phyloP scores from a whole-genome alignment of 495 filamentous ascomycete genomes.

The Aspergillus bridgeri region DNA sequence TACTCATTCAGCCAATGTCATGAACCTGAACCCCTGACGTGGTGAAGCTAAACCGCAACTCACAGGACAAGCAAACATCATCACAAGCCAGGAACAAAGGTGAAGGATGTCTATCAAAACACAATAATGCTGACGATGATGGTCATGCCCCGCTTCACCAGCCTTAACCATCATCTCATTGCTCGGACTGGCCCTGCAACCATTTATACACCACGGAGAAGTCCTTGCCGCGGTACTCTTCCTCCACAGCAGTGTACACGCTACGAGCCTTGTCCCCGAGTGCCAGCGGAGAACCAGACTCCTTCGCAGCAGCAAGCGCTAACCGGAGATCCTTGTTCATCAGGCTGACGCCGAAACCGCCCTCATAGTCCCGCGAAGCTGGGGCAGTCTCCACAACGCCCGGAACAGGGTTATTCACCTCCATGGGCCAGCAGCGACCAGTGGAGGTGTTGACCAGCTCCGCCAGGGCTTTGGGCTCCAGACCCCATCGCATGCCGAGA shows the following conservation, averaged over 20 bases:
- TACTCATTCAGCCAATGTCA: neutral
- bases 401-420: slow-evolving; percentile 88
- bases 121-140: neutral
- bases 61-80: neutral
- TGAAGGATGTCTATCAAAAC: neutral
- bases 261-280: slow-evolving; percentile 60
- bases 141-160: neutral
- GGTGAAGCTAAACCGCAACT: neutral
- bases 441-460: slow-evolving; percentile 82
- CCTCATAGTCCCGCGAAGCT: slow-evolving; percentile 68
- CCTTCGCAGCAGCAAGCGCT: slow-evolving; percentile 67
- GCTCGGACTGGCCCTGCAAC: slow-evolving; percentile 45
- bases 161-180: neutral
- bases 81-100: neutral
- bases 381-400: slow-evolving; percentile 74
- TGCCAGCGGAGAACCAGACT: slow-evolving; percentile 62
- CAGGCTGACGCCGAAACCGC: slow-evolving; percentile 77
- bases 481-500: slow-evolving; percentile 76
- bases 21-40: too few species aligned
- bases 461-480: slow-evolving; percentile 75
- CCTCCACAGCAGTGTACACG: slow-evolving; percentile 64
- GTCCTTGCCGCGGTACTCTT: slow-evolving; percentile 65
- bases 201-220: slow-evolving; percentile 85
- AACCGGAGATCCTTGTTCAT: slow-evolving; percentile 82
- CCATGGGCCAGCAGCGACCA: slow-evolving; percentile 86